Evolutionary conservation across 129 eudicot species (phyloP).

Genomic region (Silybum marianum): DNA sequence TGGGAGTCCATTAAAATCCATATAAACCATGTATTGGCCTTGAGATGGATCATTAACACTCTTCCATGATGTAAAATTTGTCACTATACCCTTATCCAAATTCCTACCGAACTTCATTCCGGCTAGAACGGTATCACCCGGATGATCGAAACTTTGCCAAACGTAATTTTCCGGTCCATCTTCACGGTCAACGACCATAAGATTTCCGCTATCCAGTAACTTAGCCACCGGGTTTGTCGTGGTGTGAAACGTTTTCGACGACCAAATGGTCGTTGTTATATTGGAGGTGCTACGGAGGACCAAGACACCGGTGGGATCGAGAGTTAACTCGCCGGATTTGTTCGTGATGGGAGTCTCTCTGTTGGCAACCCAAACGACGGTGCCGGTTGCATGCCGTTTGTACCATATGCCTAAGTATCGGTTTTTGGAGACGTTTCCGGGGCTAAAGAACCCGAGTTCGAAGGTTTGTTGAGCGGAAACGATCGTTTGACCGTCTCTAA

Average conservation of each 20-base stretch:
- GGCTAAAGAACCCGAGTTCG: conserved; percentile 34
- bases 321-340: conserved; percentile 24
- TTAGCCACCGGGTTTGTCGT: neutral
- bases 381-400: conserved; percentile 12
- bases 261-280: neutral
- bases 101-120: conserved; percentile 32
- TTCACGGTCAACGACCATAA: conserved; percentile 11
- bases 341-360: conserved; percentile 21
- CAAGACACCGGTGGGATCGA: conserved; percentile 5
- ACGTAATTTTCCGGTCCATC: conserved; percentile 12
- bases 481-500: conserved; percentile 25
- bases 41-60: conserved; percentile 24
- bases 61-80: conserved; percentile 32
- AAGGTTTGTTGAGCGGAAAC: neutral
- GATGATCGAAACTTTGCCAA: conserved; percentile 41
- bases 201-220: conserved; percentile 17
- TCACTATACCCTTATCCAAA: conserved; percentile 13
- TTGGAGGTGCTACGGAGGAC: neutral
- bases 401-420: conserved; percentile 32
- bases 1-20: conserved; percentile 23
- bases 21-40: conserved; percentile 10
- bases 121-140: conserved; percentile 13
- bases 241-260: neutral
- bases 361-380: conserved; percentile 34
- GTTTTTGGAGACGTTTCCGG: neutral